Base-by-base conservation (phyloP, 1,284 basidiomycete species). In the Schizophyllum commune region DNA sequence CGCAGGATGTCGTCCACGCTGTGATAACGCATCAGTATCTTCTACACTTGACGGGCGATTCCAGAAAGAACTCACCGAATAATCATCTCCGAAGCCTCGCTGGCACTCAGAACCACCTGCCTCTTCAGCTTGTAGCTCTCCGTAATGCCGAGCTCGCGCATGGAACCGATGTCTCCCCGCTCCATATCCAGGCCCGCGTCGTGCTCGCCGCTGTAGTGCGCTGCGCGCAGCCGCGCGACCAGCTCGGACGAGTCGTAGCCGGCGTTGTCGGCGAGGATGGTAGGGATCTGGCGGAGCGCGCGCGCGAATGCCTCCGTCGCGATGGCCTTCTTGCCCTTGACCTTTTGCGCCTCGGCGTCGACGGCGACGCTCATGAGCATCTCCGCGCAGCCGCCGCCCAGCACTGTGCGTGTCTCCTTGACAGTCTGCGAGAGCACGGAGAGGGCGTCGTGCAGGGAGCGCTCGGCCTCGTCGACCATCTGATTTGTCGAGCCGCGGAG, bases 381-480 rank as follows among this genome's bases (percentile, higher is more conserved):
- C 79, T 99, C 97, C 1, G 95, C 89, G 73, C 96, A 99, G 32
- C 97, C 97, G 59, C 97, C 97, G 4, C 97, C 97, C 34, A 98
- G 88, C 3, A 94, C 91, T 5, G 94, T 86, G 27, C 97, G 83
- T 1, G 96, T 97, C 80, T 99, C 97, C 76, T 94, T 96, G 65
- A 98, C 95, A 0, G 96, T 99, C 73, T 99, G 97, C 4, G 94
- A 96, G 9, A 99, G 83, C 1, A 99, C 97, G 0, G 93, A 96
- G 15, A 99, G 88, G 1, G 97, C 97, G 68, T 99, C 97, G 71
- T 99, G 97, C 57, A 99, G 78, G 2, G 97, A 98, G 19, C 97
- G 88, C 71, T 99, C 97, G 3, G 97, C 97, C 75, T 99, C 97
- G 70, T 99, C 97, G 22, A 99, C 89, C 96, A 99, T 99, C 73